Conservation (phyloP, 2,329 filamentous ascomycete species). For the Xylaria arbuscula region DNA sequence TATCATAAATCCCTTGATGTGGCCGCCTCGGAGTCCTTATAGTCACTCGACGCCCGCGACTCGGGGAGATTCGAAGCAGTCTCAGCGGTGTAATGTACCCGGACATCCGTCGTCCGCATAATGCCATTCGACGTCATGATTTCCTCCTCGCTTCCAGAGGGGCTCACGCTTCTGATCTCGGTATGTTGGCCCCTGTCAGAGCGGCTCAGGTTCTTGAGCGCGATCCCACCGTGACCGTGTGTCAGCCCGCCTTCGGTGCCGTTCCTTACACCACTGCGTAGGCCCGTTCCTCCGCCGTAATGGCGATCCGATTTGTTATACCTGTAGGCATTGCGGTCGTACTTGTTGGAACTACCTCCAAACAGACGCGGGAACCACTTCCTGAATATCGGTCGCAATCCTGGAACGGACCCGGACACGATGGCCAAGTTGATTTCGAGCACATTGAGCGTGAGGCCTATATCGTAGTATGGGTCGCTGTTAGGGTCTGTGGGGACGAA, state of each 20-base stretch:
- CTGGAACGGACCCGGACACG: background rate
- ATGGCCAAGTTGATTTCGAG: background rate
- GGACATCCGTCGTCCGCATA: constrained; percentile 51
- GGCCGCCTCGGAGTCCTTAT: background rate
- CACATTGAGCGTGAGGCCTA: background rate
- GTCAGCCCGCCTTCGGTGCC: constrained; percentile 7
- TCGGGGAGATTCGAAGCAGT: background rate
- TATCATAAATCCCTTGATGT: constrained; percentile 10
- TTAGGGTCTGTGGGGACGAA: background rate
- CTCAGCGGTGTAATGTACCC: constrained; percentile 39
- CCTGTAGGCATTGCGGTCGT: background rate
- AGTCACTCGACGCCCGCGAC: constrained; percentile 16
- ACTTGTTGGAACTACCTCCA: background rate
- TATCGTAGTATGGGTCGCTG: background rate
- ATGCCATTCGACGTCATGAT: constrained; percentile 56
- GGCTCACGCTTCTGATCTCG: constrained; percentile 51
- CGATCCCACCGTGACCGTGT: constrained; percentile 24
- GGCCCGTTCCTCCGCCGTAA: constrained; percentile 4
- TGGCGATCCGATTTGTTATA: background rate
- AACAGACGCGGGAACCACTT: background rate
- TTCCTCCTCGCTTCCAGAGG: constrained; percentile 53
- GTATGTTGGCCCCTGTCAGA: constrained; percentile 38
- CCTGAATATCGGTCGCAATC: background rate
- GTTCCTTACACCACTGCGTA: constrained; percentile 1
- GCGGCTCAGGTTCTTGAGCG: constrained; percentile 29